Evolutionary conservation across 306 rosid species (phyloP).

Genomic region (Castanea mollissima): DNA sequence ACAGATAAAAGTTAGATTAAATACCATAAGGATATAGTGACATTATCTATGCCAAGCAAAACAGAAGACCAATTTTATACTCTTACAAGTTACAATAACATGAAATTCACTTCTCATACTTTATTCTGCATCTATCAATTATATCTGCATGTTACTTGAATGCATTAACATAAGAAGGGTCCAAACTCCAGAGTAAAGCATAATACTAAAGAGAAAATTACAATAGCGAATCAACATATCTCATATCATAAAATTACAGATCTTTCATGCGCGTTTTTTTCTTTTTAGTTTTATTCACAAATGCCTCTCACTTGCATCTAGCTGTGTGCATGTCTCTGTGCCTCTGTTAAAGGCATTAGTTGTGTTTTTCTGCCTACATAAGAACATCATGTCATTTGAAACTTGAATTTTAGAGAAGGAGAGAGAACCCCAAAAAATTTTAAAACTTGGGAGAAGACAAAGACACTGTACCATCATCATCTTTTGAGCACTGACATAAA

Average conservation of each 20-base stretch:
- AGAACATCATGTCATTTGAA: neutral
- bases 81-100: neutral
- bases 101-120: neutral
- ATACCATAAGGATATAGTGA: neutral
- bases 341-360: neutral
- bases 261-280: neutral
- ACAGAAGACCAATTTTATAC: neutral
- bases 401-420: neutral
- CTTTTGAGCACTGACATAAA: neutral
- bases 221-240: conserved; percentile 4
- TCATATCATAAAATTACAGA: neutral
- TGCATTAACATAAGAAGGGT: conserved; percentile 7
- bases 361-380: neutral
- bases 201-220: neutral
- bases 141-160: neutral
- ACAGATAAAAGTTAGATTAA: conserved; percentile 5
- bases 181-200: conserved; percentile 9
- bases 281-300: neutral
- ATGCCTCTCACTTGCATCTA: neutral
- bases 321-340: neutral
- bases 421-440: neutral
- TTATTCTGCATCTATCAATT: neutral
- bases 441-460: neutral
- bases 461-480: neutral
- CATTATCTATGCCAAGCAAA: neutral